These are phyloP conservation scores for Sporobolomyces roseus DNA, from an alignment of 768 basidiomycete species.

Conservation along the genomic window DNA sequence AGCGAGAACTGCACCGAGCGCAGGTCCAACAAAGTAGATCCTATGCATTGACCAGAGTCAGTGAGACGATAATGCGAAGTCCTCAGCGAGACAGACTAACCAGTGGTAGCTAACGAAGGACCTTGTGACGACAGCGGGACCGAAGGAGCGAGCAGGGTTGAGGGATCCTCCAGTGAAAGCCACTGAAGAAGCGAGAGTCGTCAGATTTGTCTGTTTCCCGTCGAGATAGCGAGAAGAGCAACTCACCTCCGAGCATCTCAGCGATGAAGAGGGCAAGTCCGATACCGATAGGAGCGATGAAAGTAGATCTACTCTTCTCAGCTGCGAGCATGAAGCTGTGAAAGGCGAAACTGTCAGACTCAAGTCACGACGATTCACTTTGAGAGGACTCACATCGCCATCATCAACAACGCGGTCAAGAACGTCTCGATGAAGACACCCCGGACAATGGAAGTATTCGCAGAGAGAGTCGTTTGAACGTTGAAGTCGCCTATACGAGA, in stretches of 20 bases:
- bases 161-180: constrained; percentile 21
- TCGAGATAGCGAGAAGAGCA: background rate
- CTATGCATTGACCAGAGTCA: background rate
- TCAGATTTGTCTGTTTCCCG: too few relatives aligned
- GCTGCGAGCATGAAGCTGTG: constrained; percentile 24
- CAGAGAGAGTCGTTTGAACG: constrained; percentile 39
- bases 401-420: constrained; percentile 45
- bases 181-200: background rate
- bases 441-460: constrained; percentile 47
- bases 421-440: constrained; percentile 52
- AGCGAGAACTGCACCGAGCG: constrained; percentile 11
- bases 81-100: background rate
- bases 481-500: constrained; percentile 20
- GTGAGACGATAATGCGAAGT: too few relatives aligned
- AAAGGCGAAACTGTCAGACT: background rate
- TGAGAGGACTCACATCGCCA: constrained; percentile 7
- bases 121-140: constrained; percentile 31
- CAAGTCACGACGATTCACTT: background rate
- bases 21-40: constrained; percentile 32
- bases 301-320: constrained; percentile 48
- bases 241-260: constrained; percentile 30
- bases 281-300: constrained; percentile 51
- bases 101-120: constrained; percentile 38
- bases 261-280: constrained; percentile 48
- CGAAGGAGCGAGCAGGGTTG: constrained; percentile 25